Conservation (phyloP, 768 basidiomycete genomes). For the Clavulina sp. region DNA sequence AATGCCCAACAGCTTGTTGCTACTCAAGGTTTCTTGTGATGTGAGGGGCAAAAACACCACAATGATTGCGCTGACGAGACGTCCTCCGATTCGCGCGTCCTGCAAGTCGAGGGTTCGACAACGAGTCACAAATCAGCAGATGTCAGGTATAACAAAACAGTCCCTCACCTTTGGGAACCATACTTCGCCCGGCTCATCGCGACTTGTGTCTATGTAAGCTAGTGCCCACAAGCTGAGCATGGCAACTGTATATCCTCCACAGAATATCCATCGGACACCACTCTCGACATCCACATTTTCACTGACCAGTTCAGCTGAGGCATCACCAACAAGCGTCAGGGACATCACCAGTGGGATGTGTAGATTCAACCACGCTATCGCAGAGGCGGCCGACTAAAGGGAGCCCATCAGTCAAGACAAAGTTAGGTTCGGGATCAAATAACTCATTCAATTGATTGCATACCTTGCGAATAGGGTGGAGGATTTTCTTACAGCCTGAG, state of each 20-base stretch:
- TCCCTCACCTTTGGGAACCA: neutral
- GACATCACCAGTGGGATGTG: neutral
- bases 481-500: neutral
- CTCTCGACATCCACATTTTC: neutral
- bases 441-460: no score
- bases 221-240: neutral
- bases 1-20: neutral
- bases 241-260: neutral
- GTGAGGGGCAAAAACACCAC: neutral
- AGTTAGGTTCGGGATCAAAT: neutral
- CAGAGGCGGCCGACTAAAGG: neutral
- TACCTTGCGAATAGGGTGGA: slow-evolving; percentile 5
- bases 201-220: neutral
- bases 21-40: neutral
- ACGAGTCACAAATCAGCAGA: neutral
- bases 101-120: no score
- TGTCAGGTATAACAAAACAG: neutral
- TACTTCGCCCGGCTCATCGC: neutral
- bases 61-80: neutral
- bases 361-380: neutral
- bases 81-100: neutral
- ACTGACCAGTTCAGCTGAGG: neutral
- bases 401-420: neutral
- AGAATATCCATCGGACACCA: neutral
- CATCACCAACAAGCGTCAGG: neutral